phyloP scores from a whole-genome alignment of 2,329 filamentous ascomycete species.

The Aphanoascus verrucosus region DNA sequence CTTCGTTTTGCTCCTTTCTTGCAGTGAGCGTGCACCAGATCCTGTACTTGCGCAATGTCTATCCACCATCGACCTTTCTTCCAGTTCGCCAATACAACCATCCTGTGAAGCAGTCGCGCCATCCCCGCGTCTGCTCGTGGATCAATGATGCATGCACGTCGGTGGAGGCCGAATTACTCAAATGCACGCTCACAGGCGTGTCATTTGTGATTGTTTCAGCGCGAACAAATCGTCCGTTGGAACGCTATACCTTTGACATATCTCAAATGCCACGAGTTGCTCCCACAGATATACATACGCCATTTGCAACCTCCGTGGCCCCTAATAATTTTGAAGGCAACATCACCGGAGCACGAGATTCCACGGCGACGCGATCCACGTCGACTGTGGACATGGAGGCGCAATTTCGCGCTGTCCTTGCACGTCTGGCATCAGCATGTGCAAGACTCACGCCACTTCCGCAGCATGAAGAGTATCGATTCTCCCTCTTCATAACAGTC shows the following conservation, averaged over 20 bases:
- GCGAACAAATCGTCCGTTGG: conserved; percentile 43
- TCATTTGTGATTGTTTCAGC: conserved; percentile 47
- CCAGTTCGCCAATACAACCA: conserved; percentile 72
- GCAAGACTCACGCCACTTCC: conserved; percentile 35
- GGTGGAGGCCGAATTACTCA: conserved; percentile 58
- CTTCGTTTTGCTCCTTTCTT: conserved; percentile 67
- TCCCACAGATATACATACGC: conserved; percentile 40
- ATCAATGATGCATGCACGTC: conserved; percentile 69
- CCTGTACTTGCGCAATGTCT: conserved; percentile 69
- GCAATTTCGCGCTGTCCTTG: conserved; percentile 40
- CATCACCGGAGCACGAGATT: neutral
- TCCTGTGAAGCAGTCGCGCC: conserved; percentile 72
- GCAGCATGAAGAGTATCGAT: conserved; percentile 39
- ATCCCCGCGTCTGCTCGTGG: conserved; percentile 77
- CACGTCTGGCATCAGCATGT: conserved; percentile 35
- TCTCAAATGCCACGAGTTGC: conserved; percentile 44
- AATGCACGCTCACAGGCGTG: conserved; percentile 45
- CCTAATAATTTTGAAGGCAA: neutral
- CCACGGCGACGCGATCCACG: conserved; percentile 8
- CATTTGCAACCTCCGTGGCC: conserved; percentile 34
- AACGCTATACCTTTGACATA: conserved; percentile 53
- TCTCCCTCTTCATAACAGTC: conserved; percentile 41
- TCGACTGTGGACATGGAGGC: conserved; percentile 36
- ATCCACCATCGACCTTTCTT: conserved; percentile 67
- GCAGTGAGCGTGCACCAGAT: conserved; percentile 76